Evolutionary conservation across 2,329 filamentous ascomycete genomes (phyloP).

Genomic region (Fusarium kyushuense): DNA sequence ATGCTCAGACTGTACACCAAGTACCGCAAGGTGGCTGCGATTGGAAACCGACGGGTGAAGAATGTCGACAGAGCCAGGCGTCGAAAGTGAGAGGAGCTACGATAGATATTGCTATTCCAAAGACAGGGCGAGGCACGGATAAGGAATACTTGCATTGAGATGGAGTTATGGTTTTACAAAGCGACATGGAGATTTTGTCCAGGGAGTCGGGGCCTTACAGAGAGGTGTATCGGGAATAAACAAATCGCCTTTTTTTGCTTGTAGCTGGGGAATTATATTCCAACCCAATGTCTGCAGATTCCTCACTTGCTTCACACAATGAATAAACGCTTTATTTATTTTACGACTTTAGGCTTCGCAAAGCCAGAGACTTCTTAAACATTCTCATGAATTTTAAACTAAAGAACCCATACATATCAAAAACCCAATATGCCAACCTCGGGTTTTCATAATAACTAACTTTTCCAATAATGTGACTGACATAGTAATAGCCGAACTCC

Average conservation of each 20-base stretch:
- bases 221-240: not conserved
- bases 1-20: conserved; percentile 71
- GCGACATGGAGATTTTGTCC: conserved; percentile 1
- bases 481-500: too few species aligned
- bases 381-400: too few species aligned
- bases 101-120: not conserved
- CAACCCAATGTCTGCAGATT: not conserved
- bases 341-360: too few species aligned
- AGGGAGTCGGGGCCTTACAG: not conserved
- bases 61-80: conserved; percentile 59
- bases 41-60: conserved; percentile 65
- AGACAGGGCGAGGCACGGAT: conserved; percentile 2
- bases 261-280: not conserved
- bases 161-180: conserved; percentile 36
- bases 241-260: conserved; percentile 19
- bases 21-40: conserved; percentile 69
- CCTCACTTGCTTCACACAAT: not conserved
- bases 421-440: too few species aligned
- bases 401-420: too few species aligned
- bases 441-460: too few species aligned
- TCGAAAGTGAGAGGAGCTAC: conserved; percentile 48
- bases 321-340: not conserved
- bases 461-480: too few species aligned
- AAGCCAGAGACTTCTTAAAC: too few species aligned
- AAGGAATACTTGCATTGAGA: conserved; percentile 34